phyloP scores from a whole-genome alignment of 495 filamentous ascomycete species.

The Podospora pseudoanserina region DNA sequence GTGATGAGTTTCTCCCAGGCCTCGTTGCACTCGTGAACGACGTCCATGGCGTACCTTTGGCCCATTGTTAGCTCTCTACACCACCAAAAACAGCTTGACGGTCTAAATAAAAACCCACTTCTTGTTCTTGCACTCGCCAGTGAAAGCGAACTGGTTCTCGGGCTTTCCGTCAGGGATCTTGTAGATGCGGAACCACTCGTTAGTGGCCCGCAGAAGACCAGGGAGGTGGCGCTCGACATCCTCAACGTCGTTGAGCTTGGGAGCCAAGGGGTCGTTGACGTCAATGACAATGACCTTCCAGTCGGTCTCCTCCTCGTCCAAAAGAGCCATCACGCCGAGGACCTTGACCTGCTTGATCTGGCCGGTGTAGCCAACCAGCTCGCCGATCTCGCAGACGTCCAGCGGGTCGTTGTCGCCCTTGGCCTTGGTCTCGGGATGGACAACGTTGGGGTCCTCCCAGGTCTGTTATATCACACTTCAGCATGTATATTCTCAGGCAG shows the following conservation, averaged over 20 bases:
- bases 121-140: conserved; percentile 99
- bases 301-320: conserved; percentile 99
- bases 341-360: conserved; percentile 99
- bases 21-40: conserved; percentile 92
- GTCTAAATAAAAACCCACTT: conserved; percentile 51
- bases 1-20: conserved; percentile 95
- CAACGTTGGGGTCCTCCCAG: conserved; percentile 94
- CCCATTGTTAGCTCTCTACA: conserved; percentile 23
- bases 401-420: conserved; percentile 99
- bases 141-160: conserved; percentile 99
- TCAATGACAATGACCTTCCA: conserved; percentile 99
- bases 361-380: conserved; percentile 89
- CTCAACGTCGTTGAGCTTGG: conserved; percentile 97
- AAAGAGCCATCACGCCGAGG: conserved; percentile 96
- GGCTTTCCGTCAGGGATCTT: conserved; percentile 99
- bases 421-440: conserved; percentile 99
- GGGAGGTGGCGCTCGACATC: conserved; percentile 98
- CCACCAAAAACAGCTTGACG: no score
- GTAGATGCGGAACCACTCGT: conserved; percentile 99
- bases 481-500: neutral
- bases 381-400: conserved; percentile 99
- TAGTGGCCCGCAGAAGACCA: conserved; percentile 92
- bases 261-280: conserved; percentile 91
- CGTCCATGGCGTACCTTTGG: conserved; percentile 78
- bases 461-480: conserved; percentile 54